phyloP scores from a whole-genome alignment of 768 basidiomycete species.

The Udeniomyces megalosporus region DNA sequence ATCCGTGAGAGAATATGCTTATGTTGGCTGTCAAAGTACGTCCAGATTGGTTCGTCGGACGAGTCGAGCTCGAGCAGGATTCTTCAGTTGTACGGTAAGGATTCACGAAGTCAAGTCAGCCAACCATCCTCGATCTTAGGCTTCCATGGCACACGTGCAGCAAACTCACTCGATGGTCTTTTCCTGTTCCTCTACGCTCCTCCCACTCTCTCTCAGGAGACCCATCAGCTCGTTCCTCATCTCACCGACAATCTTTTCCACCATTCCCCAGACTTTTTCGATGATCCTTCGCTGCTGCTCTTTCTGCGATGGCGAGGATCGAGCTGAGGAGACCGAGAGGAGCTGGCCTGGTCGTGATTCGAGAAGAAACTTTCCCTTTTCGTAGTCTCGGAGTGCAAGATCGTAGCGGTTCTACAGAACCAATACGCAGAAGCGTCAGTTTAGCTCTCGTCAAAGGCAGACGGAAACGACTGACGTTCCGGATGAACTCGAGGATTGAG shows the following conservation, averaged over 20 bases:
- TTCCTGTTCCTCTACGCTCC: slow-evolving; percentile 83
- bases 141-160: too few species aligned
- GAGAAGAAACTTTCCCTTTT: slow-evolving; percentile 82
- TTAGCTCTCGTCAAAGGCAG: neutral
- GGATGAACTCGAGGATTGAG: slow-evolving; percentile 70
- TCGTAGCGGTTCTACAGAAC: slow-evolving; percentile 73
- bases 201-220: slow-evolving; percentile 63
- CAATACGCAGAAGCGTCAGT: neutral
- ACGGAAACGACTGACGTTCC: slow-evolving; percentile 44
- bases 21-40: slow-evolving; percentile 87
- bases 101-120: neutral
- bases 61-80: slow-evolving; percentile 73
- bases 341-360: slow-evolving; percentile 79
- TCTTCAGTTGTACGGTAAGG: slow-evolving; percentile 32
- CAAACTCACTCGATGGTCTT: slow-evolving; percentile 76
- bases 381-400: slow-evolving; percentile 83
- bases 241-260: slow-evolving; percentile 86
- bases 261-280: slow-evolving; percentile 88
- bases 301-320: slow-evolving; percentile 23
- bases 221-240: slow-evolving; percentile 61
- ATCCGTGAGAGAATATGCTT: slow-evolving; percentile 45
- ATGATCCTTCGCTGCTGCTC: slow-evolving; percentile 81
- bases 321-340: slow-evolving; percentile 37
- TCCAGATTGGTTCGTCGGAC: slow-evolving; percentile 84
- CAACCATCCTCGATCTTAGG: too few species aligned